Evolutionary conservation across 176 grass and related monocot genomes (phyloP).

Genomic region (Avena eriantha): DNA sequence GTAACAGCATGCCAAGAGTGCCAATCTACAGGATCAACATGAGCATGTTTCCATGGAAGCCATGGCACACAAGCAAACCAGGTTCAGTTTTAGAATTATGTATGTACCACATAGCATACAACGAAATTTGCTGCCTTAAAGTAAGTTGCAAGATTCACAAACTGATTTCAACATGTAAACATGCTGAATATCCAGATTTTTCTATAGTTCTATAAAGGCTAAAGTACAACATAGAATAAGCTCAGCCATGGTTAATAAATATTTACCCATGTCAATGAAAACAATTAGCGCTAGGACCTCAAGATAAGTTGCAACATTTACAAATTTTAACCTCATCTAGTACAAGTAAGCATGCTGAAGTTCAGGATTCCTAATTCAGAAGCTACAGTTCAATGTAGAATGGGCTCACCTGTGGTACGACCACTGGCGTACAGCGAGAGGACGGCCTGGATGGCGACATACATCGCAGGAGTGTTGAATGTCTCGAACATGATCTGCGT

Average conservation of each 20-base stretch:
- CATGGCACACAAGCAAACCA: not conserved
- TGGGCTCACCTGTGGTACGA: slow-evolving; percentile 66
- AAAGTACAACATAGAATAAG: not conserved
- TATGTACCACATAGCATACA: not conserved
- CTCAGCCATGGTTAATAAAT: not conserved
- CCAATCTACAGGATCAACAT: not conserved
- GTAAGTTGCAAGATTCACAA: not conserved
- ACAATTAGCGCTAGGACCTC: not conserved
- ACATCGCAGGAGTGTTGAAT: slow-evolving; percentile 80
- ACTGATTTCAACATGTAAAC: not conserved
- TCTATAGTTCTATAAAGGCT: not conserved
- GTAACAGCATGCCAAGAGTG: not conserved
- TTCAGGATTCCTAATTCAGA: not conserved
- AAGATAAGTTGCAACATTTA: not conserved
- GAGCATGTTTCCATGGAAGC: not conserved
- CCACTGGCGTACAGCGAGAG: slow-evolving; percentile 81
- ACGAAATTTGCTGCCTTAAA: not conserved
- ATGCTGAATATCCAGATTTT: not conserved
- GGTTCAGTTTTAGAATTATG: not conserved
- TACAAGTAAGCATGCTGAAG: not conserved
- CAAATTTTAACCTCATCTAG: not conserved
- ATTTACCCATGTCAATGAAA: not conserved
- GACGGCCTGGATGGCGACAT: slow-evolving; percentile 83
- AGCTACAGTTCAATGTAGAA: not conserved
- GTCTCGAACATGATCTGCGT: slow-evolving; percentile 90